These are phyloP conservation scores for Sarcocystis neurona DNA, from an alignment of 169 alveolate species.

Conservation along the genomic window DNA sequence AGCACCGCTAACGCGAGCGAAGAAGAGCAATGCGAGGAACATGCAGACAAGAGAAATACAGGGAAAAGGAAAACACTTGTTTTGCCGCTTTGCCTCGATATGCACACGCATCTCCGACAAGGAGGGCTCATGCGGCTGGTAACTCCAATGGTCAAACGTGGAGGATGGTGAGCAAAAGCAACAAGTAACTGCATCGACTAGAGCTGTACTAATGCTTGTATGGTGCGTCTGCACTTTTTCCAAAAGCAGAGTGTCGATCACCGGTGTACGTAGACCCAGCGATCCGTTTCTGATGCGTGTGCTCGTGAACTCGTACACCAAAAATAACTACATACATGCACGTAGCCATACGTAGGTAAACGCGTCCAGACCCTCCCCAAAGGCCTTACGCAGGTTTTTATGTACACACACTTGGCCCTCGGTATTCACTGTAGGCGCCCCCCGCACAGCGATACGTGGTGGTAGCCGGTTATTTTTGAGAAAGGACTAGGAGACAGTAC, in stretches of 20 bases:
- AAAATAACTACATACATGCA: too few species aligned
- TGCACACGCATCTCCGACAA: slow-evolving; percentile 69
- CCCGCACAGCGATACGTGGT: too few species aligned
- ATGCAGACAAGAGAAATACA: too few species aligned
- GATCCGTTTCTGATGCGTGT: neutral
- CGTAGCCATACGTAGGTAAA: too few species aligned
- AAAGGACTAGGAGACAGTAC: too few species aligned
- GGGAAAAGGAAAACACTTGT: neutral
- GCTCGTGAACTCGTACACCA: neutral
- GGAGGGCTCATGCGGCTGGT: slow-evolving; percentile 60
- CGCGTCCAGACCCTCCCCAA: too few species aligned
- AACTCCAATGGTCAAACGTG: slow-evolving; percentile 45
- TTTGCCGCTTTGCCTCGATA: slow-evolving; percentile 64
- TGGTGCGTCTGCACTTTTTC: neutral
- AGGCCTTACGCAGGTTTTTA: too few species aligned
- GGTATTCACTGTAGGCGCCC: too few species aligned
- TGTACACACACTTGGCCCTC: too few species aligned
- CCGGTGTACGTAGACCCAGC: neutral
- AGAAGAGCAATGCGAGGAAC: too few species aligned
- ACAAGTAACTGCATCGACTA: neutral
- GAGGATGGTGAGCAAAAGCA: slow-evolving; percentile 64
- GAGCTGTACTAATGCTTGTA: neutral
- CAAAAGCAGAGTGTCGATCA: neutral
- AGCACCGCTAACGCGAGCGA: too few species aligned
- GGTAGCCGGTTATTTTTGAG: too few species aligned